Evolutionary conservation across 1,284 basidiomycete genomes (phyloP), one percentile per base, ranked within the genome.

Genomic region (Tilletia indica): DNA sequence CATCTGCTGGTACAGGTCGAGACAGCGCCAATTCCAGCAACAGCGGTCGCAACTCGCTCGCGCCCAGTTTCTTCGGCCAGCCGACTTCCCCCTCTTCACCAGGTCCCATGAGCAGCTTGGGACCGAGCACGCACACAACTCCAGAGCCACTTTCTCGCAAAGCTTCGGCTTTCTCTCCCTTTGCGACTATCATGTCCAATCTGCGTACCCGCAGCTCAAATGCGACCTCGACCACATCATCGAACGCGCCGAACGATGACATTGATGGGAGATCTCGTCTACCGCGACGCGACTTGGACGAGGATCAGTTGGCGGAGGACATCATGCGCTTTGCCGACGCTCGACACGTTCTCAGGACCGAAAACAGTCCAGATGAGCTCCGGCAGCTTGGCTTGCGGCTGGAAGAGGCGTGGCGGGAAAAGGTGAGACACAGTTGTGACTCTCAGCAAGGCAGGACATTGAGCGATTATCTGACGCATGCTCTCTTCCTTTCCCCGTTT

Each of bases 311-410:
- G 5, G 70, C 74, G 4, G 68, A 72, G 49, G 75, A 74, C 48
- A 70, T 76, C 64, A 71, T 78, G 63, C 70, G 71, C 3, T 76
- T 72, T 42, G 74, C 74, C 16, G 76, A 78, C 16, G 72, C 76
- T 0, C 67, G 71, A 1, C 75, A 78, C 42, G 42, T 73, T 2
- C 72, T 78, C n/a, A 72, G 73, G 16, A 78, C 73, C 31, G 72
- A 72, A 25, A 64, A 25, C 25, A 56, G 45, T 38, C 49, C 72
- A 11, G 39, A 25, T 3, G 72, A 71, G 74, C 73, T 78, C n/a
- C 49, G 68, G 21, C 67, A 72, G 16, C 71, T 74, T 2, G 76
- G 75, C 6, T 56, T 76, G 0, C 72, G 74, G 31, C 51, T 78
- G 12, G 75, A 78, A 48, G 66, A 73, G 8, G 75, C 72, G 0